Evolutionary conservation across 441 rosid genomes (phyloP), one percentile per base, ranked within the genome.

Genomic region (Isatis lusitanica): DNA sequence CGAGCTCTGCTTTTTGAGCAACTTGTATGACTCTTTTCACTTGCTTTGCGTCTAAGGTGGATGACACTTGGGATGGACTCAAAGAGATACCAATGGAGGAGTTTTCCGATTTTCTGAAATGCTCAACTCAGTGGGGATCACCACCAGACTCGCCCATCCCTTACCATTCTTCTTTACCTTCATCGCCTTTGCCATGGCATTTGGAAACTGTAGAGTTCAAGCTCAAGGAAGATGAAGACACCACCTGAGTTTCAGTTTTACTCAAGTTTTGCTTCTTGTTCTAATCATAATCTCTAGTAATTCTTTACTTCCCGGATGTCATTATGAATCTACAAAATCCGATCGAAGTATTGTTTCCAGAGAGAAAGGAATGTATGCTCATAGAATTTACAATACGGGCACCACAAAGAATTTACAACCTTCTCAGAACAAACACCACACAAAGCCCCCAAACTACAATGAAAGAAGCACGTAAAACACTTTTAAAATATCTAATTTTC

Each of bases 221-320:
- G 51, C 80, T 59, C 76, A 76, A 17, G 43, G 73, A 76, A 50
- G 80, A 76, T 42, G 75, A 70, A 24, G 71, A 63, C 56, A 48
- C 58, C 65, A 62, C 16, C 36, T 75, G 58, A 62, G 26, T 42
- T 68, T 24, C 30, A 60, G 55, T 5, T 51, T 35, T 24, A 30
- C 69, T 50, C 51, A 1, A 30, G 40, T 53, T 65, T 43, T 30
- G 68, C 11, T 35, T 33, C n/a, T 68, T 47, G 48, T 67, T 50
- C 12, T 39, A 11, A 28, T 13, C 28, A 59, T 28, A 33, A 57
- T 57, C 42, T 33, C 26, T 56, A 18, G 62, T 59, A 40, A 11
- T 28, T 17, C 5, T 30, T 50, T 59, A 58, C 61, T 74, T 50
- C 55, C 56, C 2, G 15, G 15, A 30, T 67, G 56, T 39, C 40